Conservation (phyloP, 2,329 filamentous ascomycete genomes). For the Phialophora tarda region DNA sequence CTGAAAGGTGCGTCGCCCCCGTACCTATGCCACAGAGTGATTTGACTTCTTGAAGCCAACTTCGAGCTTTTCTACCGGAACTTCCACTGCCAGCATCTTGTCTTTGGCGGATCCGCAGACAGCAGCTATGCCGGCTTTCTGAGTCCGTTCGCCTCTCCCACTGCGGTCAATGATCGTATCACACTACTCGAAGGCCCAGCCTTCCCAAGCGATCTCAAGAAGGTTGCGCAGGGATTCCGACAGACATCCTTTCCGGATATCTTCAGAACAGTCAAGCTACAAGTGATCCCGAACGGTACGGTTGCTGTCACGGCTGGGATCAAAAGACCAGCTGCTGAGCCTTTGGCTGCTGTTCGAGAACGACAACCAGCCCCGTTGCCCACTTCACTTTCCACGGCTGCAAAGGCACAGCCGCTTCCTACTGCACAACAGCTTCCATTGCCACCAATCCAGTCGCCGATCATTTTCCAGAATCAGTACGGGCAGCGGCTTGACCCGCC, state of each 20-base stretch:
- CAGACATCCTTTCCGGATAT: conserved; percentile 56
- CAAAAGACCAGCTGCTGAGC: conserved; percentile 33
- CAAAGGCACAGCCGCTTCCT: conserved; percentile 12
- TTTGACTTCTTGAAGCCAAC: conserved; percentile 41
- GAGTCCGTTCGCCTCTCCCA: conserved; percentile 42
- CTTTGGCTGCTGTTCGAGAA: conserved; percentile 17
- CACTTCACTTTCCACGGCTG: conserved; percentile 34
- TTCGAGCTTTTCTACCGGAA: conserved; percentile 46
- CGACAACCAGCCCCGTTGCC: conserved; percentile 14
- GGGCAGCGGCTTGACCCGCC: conserved; percentile 63
- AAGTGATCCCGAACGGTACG: conserved; percentile 37
- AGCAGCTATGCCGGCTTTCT: conserved; percentile 53
- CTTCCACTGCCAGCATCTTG: conserved; percentile 49
- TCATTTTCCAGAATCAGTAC: conserved; percentile 47
- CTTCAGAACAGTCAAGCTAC: conserved; percentile 61
- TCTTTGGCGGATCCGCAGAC: conserved; percentile 53
- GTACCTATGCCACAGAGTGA: conserved; percentile 7
- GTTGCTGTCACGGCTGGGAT: conserved; percentile 19
- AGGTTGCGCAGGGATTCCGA: conserved; percentile 35
- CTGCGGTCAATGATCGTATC: conserved; percentile 42
- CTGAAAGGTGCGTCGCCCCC: conserved; percentile 45
- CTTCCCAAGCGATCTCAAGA: conserved; percentile 47
- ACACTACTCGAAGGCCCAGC: conserved; percentile 49
- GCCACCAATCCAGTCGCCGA: conserved; percentile 44
- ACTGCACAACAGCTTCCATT: conserved; percentile 28